A percentile compares a stretch with the other conserved stretches of the same genome.
phyloP scores from a whole-genome alignment of 23 red algal genomes.

The Agarophyton chilense region DNA sequence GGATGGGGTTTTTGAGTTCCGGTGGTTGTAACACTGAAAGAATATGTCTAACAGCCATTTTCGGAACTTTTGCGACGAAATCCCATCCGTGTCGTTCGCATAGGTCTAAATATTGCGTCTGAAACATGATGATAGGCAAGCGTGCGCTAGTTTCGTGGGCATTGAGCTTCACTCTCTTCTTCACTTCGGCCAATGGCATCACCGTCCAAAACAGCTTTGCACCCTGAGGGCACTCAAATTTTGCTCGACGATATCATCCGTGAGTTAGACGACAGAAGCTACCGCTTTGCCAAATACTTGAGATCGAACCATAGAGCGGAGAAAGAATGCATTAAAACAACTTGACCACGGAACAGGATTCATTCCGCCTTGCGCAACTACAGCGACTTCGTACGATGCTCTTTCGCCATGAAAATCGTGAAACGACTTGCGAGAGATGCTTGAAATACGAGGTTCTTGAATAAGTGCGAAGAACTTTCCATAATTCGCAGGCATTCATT shows the following conservation, averaged over 20 bases:
- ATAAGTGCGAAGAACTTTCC: neutral
- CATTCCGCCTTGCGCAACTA: neutral
- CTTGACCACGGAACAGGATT: neutral
- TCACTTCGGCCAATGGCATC: neutral
- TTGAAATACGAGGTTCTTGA: neutral
- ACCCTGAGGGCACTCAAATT: neutral
- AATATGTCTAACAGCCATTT: conserved; percentile 1
- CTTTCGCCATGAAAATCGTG: neutral
- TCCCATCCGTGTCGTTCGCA: neutral
- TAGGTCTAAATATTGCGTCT: neutral
- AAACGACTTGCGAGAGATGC: neutral
- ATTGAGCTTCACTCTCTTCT: neutral
- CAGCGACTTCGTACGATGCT: neutral
- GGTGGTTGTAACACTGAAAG: conserved; percentile 1
- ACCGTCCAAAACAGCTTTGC: neutral
- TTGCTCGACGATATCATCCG: neutral
- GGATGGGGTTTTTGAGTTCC: neutral
- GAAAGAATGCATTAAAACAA: neutral
- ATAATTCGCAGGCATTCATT: too few relatives aligned
- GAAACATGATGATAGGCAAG: neutral
- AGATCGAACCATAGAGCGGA: neutral
- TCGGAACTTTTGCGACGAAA: neutral
- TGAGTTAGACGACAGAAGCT: neutral
- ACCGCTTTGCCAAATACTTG: neutral
- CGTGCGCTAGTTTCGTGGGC: neutral